Percentiles rank a stretch among this genome's conserved stretches.
phyloP scores from a whole-genome alignment of 2,329 filamentous ascomycete species.

The Aspergillus ruber region DNA sequence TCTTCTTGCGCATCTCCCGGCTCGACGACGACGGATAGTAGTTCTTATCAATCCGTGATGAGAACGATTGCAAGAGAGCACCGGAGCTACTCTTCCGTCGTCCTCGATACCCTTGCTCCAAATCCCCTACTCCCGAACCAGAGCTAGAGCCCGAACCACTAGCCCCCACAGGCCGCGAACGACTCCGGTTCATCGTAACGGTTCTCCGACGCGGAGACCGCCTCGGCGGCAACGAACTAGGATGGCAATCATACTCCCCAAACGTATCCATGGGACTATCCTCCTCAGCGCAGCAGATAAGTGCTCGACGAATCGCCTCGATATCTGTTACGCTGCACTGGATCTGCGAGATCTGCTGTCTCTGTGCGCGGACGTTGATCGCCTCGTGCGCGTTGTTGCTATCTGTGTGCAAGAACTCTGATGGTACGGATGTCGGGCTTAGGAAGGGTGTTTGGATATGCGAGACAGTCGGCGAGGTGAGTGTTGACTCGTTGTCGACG shows the following conservation, averaged over 20 bases:
- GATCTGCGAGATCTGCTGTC: constrained; percentile 35
- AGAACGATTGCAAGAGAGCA: constrained; percentile 11
- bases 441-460: constrained; percentile 18
- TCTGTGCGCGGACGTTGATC: constrained; percentile 25
- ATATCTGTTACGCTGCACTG: constrained; percentile 32
- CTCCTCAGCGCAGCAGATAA: constrained; percentile 23
- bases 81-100: constrained; percentile 25
- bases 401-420: constrained; percentile 15
- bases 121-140: not conserved
- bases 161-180: constrained; percentile 18
- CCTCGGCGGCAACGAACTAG: constrained; percentile 31
- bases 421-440: constrained; percentile 25
- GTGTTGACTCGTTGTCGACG: constrained; percentile 37
- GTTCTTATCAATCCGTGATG: constrained; percentile 28
- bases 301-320: constrained; percentile 32
- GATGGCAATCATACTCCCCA: constrained; percentile 31
- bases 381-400: not conserved
- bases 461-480: constrained; percentile 48
- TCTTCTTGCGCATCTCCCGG: constrained; percentile 25
- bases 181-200: constrained; percentile 21
- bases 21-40: constrained; percentile 16
- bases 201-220: constrained; percentile 26
- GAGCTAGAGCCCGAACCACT: not conserved
- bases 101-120: constrained; percentile 4
- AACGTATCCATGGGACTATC: constrained; percentile 6